A percentile compares a stretch with the other conserved stretches of the same genome.
These are phyloP conservation scores for Talaromyces sp. DNA, from an alignment of 2,329 filamentous ascomycete genomes.

Conservation along the genomic window DNA sequence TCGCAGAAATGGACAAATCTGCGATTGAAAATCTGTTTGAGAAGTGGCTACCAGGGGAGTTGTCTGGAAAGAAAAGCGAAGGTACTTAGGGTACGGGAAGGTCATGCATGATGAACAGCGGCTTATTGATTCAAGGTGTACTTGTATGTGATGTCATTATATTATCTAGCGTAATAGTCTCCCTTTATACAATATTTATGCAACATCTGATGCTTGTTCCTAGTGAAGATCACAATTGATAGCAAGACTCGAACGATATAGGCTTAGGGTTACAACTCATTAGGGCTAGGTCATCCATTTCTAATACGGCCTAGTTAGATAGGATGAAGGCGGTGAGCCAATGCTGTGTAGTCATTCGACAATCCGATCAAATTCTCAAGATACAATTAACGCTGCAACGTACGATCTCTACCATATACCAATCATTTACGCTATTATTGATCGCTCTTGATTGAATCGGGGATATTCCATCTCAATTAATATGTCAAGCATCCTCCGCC, in stretches of 20 bases:
- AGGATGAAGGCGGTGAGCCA: neutral
- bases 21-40: conserved; percentile 6
- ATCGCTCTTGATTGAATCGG: neutral
- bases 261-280: neutral
- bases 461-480: neutral
- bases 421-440: neutral
- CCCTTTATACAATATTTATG: neutral
- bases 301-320: neutral
- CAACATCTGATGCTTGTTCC: neutral
- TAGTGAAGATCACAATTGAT: neutral
- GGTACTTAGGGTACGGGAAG: neutral
- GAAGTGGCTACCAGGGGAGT: neutral
- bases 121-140: neutral
- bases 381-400: neutral
- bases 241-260: neutral
- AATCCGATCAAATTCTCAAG: neutral
- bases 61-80: neutral
- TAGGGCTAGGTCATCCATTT: neutral
- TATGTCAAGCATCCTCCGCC: conserved; percentile 45
- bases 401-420: neutral
- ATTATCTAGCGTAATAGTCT: neutral
- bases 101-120: neutral
- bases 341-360: neutral
- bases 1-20: neutral
- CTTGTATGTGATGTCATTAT: neutral